Conservation (phyloP, 306 rosid genomes). For the Potentilla sterilis region DNA sequence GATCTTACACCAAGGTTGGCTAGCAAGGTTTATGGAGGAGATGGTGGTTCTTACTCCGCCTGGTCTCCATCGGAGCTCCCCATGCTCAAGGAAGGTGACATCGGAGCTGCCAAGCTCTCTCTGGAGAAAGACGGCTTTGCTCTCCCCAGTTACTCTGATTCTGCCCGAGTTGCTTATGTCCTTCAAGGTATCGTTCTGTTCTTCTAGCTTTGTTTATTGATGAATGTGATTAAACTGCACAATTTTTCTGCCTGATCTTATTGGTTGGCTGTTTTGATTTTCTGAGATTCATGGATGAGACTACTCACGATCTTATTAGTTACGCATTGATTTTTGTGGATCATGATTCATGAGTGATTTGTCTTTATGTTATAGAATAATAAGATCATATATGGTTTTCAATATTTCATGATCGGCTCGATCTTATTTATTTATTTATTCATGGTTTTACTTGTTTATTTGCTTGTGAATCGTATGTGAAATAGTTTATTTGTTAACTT, state of each 20-base stretch:
- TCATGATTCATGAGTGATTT: background rate
- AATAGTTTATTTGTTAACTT: background rate
- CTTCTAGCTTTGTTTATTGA: background rate
- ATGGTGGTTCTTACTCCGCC: conserved; percentile 63
- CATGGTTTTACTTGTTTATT: background rate
- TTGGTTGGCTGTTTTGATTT: background rate
- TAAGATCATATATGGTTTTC: background rate
- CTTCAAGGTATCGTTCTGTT: conserved; percentile 57
- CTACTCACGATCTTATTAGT: background rate
- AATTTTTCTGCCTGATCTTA: background rate
- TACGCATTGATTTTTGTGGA: background rate
- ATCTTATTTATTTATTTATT: background rate
- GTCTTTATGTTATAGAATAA: background rate
- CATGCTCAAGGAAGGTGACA: conserved; percentile 67
- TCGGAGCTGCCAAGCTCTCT: conserved; percentile 72
- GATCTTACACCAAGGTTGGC: conserved; percentile 74
- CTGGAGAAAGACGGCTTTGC: conserved; percentile 71
- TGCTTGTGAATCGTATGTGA: conserved; percentile 1
- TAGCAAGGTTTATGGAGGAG: conserved; percentile 50
- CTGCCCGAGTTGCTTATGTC: conserved; percentile 73
- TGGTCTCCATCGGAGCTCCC: conserved; percentile 82
- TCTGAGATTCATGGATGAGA: background rate
- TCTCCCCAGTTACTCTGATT: conserved; percentile 74
- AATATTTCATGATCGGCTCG: background rate
- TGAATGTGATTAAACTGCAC: background rate